Base-by-base conservation (phyloP, 1,284 basidiomycete species). In the Cryptococcus sp. region DNA sequence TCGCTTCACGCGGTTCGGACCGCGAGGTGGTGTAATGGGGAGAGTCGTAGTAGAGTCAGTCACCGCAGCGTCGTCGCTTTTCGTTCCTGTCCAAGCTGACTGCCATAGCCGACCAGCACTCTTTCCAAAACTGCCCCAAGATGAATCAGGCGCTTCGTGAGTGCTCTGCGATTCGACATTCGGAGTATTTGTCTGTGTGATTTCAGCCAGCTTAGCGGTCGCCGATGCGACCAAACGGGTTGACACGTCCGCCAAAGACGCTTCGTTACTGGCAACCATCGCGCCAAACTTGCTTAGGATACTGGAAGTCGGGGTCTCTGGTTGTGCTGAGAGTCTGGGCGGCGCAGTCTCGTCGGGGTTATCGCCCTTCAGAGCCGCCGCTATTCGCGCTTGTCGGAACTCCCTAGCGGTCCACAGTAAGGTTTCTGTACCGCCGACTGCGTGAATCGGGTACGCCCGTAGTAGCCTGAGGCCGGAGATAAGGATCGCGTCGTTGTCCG, bases 341-440 rank as follows among this genome's bases (percentile, higher is more conserved):
- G 31, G 57, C 19, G 53, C 51, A 42, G 35, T 46, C 52, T 51
- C 44, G 46, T 73, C 73, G 2, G 70, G 66, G 46, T 71, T 65
- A 13, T 65, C 62, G 4, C 71, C 73, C 2, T 56, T 57, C 17
- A 60, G 44, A 19, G 56, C 44, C 17, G 71, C 61, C 7, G 66
- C 52, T 11, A 69, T 27, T 10, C 73, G 57, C 10, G 62, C 65
- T 45, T 73, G 67, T 20, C 65, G 58, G 22, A 76, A 55, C 47
- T 73, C 66, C 47, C 62, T 66, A 5, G 73, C 66, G 7, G 68
- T 68, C 46, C 66, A 60, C 13, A 75, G 45, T 3, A 76, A 47
- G 10, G 63, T 62, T 5, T 56, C 44, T 1, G 70, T 54, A 3
- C 68, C 71, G 13, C 72, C 75, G 16, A 75, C 65, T 15, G 56